Percentiles rank a stretch among this genome's conserved stretches.
Evolutionary conservation across 805 yeast species (phyloP).

Genomic region (Ascoidea tarda): DNA sequence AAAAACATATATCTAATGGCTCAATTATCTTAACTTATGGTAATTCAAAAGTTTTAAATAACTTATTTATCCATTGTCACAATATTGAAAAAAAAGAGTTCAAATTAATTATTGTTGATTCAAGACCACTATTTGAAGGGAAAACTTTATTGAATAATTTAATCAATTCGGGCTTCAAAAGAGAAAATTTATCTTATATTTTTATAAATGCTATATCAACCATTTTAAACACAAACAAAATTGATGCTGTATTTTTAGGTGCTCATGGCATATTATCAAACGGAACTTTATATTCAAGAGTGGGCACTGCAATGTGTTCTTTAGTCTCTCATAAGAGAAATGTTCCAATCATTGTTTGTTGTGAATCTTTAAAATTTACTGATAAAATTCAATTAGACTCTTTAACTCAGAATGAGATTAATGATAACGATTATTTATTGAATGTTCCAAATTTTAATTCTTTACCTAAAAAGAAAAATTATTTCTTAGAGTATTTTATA

Average conservation of each 20-base stretch:
- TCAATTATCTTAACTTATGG: constrained; percentile 81
- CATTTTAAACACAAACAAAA: constrained; percentile 51
- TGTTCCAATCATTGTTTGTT: constrained; percentile 89
- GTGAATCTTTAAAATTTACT: constrained; percentile 88
- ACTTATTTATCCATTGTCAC: constrained; percentile 59
- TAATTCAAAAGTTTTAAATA: constrained; percentile 69
- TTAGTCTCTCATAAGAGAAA: constrained; percentile 80
- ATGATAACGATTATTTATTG: constrained; percentile 55
- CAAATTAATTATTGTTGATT: constrained; percentile 77
- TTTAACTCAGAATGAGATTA: constrained; percentile 87
- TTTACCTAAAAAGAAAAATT: constrained; percentile 35
- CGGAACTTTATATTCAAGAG: constrained; percentile 85
- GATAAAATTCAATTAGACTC: constrained; percentile 93
- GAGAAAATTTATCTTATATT: constrained; percentile 46
- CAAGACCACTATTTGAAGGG: constrained; percentile 92
- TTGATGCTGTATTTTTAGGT: constrained; percentile 84
- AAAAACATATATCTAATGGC: constrained; percentile 59
- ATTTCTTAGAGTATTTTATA: constrained; percentile 51
- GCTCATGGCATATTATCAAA: constrained; percentile 96
- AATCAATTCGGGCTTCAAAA: constrained; percentile 47
- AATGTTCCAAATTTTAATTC: constrained; percentile 33
- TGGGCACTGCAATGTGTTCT: constrained; percentile 88
- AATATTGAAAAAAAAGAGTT: constrained; percentile 46
- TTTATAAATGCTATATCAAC: constrained; percentile 69
- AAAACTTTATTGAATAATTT: constrained; percentile 56